Percentiles rank a stretch among this genome's conserved stretches.
These are phyloP conservation scores for Apophysomyces variabilis DNA, from an alignment of 371 early-diverging fungal genomes.

Conservation along the genomic window DNA sequence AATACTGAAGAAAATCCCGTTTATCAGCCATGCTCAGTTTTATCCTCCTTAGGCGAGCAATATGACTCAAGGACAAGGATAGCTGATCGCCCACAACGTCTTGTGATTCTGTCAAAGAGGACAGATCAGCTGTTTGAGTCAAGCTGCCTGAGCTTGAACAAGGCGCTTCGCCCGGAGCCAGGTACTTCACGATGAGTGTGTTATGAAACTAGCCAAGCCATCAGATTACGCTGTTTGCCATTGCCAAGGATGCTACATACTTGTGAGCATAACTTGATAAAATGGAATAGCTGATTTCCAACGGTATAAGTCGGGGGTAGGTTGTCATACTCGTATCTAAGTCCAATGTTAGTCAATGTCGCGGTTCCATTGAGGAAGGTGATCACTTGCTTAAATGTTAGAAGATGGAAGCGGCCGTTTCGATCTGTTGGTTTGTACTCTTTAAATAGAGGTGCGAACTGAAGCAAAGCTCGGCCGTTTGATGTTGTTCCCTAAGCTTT, in stretches of 20 bases:
- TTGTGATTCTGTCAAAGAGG: conserved; percentile 38
- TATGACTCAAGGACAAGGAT: conserved; percentile 61
- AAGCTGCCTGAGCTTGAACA: conserved; percentile 33
- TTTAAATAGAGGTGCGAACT: conserved; percentile 73
- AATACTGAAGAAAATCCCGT: conserved; percentile 79
- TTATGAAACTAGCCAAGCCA: conserved; percentile 57
- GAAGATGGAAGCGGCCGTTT: conserved; percentile 57
- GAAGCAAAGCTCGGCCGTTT: conserved; percentile 85
- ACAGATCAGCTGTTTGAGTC: conserved; percentile 34
- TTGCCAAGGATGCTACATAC: conserved; percentile 30
- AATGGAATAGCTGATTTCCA: conserved; percentile 61
- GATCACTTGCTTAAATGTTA: conserved; percentile 70
- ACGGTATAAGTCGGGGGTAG: conserved; percentile 72
- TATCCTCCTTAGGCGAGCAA: conserved; percentile 76
- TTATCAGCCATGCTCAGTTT: conserved; percentile 78
- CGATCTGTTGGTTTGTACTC: conserved; percentile 55
- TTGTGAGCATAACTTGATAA: conserved; percentile 63
- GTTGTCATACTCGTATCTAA: conserved; percentile 72
- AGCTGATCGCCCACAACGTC: conserved; percentile 67
- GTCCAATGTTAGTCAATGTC: not conserved
- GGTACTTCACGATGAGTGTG: conserved; percentile 55
- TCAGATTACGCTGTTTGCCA: not conserved
- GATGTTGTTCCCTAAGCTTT: conserved; percentile 76
- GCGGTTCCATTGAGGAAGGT: not conserved
- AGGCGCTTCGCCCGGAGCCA: conserved; percentile 59